phyloP scores from a whole-genome alignment of 306 rosid species.

The Delonix regia region DNA sequence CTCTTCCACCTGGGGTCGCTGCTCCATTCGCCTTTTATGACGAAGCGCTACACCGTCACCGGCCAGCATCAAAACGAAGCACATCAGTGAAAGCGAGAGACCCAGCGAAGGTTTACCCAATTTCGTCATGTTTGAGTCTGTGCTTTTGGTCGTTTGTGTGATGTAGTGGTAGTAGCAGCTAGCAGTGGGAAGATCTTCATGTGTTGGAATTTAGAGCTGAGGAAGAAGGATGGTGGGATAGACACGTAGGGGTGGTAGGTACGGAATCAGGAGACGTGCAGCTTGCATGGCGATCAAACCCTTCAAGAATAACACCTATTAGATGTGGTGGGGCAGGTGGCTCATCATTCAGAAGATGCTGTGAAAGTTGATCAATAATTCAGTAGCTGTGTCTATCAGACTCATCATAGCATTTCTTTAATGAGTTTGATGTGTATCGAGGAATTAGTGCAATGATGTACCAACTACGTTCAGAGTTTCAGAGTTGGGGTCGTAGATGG shows the following conservation, averaged over 20 bases:
- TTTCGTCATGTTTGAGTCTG: neutral
- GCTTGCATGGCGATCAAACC: conserved; percentile 9
- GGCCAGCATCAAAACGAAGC: conserved; percentile 36
- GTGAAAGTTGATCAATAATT: neutral
- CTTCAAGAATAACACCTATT: neutral
- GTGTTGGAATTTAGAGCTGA: neutral
- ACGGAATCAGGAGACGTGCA: neutral
- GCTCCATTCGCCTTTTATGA: neutral
- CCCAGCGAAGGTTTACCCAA: conserved; percentile 41
- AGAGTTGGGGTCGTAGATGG: too few relatives aligned
- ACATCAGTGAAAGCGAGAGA: conserved; percentile 42
- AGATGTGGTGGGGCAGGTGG: neutral
- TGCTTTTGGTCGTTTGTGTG: too few relatives aligned
- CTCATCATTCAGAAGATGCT: neutral
- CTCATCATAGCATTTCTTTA: neutral
- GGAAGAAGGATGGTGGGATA: neutral
- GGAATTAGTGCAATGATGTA: neutral
- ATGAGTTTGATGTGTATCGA: neutral
- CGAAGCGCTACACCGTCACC: conserved; percentile 35
- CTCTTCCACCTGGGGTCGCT: neutral
- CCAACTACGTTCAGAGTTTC: neutral
- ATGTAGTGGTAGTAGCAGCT: neutral
- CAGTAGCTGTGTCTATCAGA: neutral
- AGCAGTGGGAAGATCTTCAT: neutral
- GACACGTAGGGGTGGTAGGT: conserved; percentile 6